phyloP scores from a whole-genome alignment of 2,329 filamentous ascomycete genomes.

The Dothiorella sarmentorum region DNA sequence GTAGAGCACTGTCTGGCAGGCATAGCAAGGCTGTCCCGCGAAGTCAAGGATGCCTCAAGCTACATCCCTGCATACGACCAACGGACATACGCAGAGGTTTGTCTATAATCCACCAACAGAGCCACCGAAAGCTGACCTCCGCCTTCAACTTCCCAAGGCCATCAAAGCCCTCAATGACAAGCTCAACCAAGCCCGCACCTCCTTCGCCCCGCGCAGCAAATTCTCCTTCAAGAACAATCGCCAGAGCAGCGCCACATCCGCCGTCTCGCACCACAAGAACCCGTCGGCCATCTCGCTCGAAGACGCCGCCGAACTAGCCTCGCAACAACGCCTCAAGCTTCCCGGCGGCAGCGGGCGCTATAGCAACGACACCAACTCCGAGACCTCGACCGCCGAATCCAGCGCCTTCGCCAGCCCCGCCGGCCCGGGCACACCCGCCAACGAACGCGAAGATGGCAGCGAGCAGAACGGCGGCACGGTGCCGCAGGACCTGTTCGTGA shows the following conservation, averaged over 20 bases:
- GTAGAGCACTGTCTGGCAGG: conserved; percentile 75
- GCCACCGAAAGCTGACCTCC: conserved; percentile 21
- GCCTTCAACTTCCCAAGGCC: conserved; percentile 46
- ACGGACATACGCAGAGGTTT: conserved; percentile 75
- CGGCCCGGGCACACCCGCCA: not conserved
- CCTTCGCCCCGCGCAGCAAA: conserved; percentile 69
- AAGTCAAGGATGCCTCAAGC: conserved; percentile 78
- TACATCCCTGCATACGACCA: conserved; percentile 88
- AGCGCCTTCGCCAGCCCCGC: conserved; percentile 11
- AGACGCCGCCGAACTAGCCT: conserved; percentile 54
- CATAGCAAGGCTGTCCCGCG: conserved; percentile 76
- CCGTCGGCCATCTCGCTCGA: conserved; percentile 53
- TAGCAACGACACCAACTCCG: not conserved
- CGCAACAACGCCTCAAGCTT: conserved; percentile 44
- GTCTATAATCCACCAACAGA: conserved; percentile 17
- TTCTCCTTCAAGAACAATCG: conserved; percentile 72
- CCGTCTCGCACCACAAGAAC: conserved; percentile 51
- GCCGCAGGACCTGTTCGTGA: conserved; percentile 23
- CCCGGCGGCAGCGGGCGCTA: conserved; percentile 33
- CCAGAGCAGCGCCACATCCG: conserved; percentile 38
- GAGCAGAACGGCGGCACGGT: conserved; percentile 17
- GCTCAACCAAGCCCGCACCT: conserved; percentile 65
- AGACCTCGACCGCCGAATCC: conserved; percentile 16
- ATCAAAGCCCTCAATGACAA: conserved; percentile 79
- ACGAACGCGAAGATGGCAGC: conserved; percentile 20